Evolutionary conservation across 2,329 filamentous ascomycete species (phyloP).

Genomic region (Mollisiaceae sp.): DNA sequence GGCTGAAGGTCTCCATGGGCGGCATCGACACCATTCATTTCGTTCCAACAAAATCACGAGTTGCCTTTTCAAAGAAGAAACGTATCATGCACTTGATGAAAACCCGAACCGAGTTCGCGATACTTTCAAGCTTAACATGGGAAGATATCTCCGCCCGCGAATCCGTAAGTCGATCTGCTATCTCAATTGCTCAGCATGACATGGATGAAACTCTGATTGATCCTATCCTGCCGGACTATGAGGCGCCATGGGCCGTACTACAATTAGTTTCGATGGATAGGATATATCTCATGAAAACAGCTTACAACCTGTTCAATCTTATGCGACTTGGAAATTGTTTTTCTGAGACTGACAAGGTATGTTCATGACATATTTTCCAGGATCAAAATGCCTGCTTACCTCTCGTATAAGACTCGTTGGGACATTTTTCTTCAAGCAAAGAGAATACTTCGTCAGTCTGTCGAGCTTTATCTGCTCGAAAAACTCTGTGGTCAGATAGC

Average conservation of each 20-base stretch:
- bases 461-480: constrained; percentile 34
- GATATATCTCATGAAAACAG: constrained; percentile 27
- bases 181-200: constrained; percentile 5
- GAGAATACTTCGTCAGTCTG: constrained; percentile 32
- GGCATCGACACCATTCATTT: constrained; percentile 27
- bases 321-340: constrained; percentile 29
- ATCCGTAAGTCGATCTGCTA: constrained; percentile 19
- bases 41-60: constrained; percentile 29
- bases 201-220: neutral
- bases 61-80: constrained; percentile 28
- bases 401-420: constrained; percentile 24
- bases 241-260: constrained; percentile 31
- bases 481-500: constrained; percentile 32
- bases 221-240: constrained; percentile 25
- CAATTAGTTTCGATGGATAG: constrained; percentile 32
- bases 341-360: constrained; percentile 24
- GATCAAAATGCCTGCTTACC: neutral
- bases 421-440: constrained; percentile 31
- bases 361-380: neutral
- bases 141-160: constrained; percentile 18
- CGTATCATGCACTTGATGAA: constrained; percentile 29
- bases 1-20: constrained; percentile 17
- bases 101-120: constrained; percentile 24
- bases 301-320: constrained; percentile 33
- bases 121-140: constrained; percentile 25